Conservation (phyloP, 192 early-diverging fungal genomes). For the Coemansia sp. region DNA sequence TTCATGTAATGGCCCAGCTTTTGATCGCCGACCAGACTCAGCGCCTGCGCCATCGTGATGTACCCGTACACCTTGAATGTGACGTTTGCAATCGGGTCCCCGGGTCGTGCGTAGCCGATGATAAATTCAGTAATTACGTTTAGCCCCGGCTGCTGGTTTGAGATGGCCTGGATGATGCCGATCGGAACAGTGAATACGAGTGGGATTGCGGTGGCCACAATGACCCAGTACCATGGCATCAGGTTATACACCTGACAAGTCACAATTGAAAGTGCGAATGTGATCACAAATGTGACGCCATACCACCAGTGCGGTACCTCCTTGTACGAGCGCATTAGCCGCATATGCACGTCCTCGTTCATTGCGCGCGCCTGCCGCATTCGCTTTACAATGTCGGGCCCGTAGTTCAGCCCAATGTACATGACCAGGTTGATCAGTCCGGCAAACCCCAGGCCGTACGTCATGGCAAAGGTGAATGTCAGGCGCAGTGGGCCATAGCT, state of each 20-base stretch:
- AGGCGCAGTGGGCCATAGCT: slow-evolving; percentile 63
- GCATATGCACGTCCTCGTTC: slow-evolving; percentile 69
- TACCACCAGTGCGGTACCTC: slow-evolving; percentile 77
- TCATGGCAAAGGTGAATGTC: slow-evolving; percentile 63
- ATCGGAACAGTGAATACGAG: slow-evolving; percentile 71
- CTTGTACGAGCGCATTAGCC: slow-evolving; percentile 68
- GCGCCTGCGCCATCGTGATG: slow-evolving; percentile 69
- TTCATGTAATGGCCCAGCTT: slow-evolving; percentile 82
- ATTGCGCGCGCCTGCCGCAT: slow-evolving; percentile 56
- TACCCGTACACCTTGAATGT: slow-evolving; percentile 84
- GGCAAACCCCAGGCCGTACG: slow-evolving; percentile 67
- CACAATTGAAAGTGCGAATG: slow-evolving; percentile 35
- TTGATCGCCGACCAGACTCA: slow-evolving; percentile 63
- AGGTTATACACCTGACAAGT: slow-evolving; percentile 45
- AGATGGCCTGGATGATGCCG: slow-evolving; percentile 74
- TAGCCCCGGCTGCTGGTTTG: slow-evolving; percentile 70
- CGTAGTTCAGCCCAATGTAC: slow-evolving; percentile 62
- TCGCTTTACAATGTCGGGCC: slow-evolving; percentile 61
- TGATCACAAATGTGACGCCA: slow-evolving; percentile 31
- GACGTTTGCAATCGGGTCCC: slow-evolving; percentile 75
- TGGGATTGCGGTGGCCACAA: slow-evolving; percentile 58
- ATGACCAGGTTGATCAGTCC: slow-evolving; percentile 63
- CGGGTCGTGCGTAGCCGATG: slow-evolving; percentile 70
- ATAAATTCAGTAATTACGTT: slow-evolving; percentile 86
- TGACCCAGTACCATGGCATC: slow-evolving; percentile 68